Evolutionary conservation across 805 yeast species (phyloP), one percentile per base, ranked within the genome.

Genomic region (Candida schatavii): DNA sequence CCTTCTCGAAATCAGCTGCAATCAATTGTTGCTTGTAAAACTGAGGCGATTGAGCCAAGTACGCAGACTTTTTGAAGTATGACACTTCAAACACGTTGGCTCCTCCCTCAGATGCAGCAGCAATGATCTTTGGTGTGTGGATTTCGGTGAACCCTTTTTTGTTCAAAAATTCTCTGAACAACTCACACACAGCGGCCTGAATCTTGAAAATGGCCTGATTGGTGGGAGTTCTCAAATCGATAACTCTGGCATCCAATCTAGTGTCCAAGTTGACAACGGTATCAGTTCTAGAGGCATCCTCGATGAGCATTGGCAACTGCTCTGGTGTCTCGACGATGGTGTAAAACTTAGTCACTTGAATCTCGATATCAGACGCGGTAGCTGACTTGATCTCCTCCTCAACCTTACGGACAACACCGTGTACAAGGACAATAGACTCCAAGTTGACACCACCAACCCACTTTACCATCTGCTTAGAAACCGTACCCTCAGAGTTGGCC

Each of bases 41-140:
- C 75, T 93, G 99, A 38, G 99, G 99, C 31, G 97, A 88, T 74
- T 93, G 99, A 14, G 99, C 99, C 62, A 93, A 72, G 66, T 78
- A 93, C 5, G 98, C 98, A 47, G 84, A 82, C 48, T 88, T 81
- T 65, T 91, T 91, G 79, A 93, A 93, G 70, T 93, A 93, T 34
- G 85, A 74, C 45, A 93, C 85, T 68, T 89, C 95, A 69, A 93
- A 93, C 37, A 93, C 98, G 64, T 88, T 91, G 45, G 98, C 80
- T 52, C 99, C 99, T 68, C 98, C 97, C 75, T 93, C 99, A 47
- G 96, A 85, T 31, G 99, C 86, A 31, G 98, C 88, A 54, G 95
- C 96, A 58, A 91, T 78, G 54, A 93, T 74, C 72, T 93, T 93
- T 48, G 99, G 99, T 10, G 97, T 85, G 70, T 93, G 99, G 54